Percentiles rank a stretch among this genome's conserved stretches.
Conservation (phyloP, 2,329 filamentous ascomycete species). For the Colletotrichum siamense region DNA sequence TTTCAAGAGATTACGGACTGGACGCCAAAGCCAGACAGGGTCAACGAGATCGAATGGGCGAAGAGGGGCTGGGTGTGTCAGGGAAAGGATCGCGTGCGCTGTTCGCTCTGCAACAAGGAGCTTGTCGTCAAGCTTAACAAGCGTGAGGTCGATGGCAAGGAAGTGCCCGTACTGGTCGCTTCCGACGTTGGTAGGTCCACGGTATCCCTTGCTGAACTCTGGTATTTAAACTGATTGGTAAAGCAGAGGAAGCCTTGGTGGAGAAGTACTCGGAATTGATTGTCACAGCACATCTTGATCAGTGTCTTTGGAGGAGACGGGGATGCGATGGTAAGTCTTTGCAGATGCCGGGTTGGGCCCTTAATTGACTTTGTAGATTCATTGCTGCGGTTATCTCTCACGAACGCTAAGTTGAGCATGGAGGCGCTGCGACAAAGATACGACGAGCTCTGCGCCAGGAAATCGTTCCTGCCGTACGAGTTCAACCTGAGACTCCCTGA, state of each 20-base stretch:
- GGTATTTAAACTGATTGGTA: conserved; percentile 10
- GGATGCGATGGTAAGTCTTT: conserved; percentile 77
- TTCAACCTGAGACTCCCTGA: conserved; percentile 66
- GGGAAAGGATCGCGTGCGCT: conserved; percentile 82
- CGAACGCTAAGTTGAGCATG: conserved; percentile 65
- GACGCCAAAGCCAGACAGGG: conserved; percentile 86
- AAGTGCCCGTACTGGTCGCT: conserved; percentile 57
- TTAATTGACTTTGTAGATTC: conserved; percentile 49
- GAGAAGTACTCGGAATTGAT: conserved; percentile 79
- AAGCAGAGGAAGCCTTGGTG: conserved; percentile 68
- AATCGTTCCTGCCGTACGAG: conserved; percentile 63
- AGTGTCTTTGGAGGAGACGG: conserved; percentile 84
- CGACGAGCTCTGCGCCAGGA: conserved; percentile 61
- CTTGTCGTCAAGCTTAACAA: conserved; percentile 80
- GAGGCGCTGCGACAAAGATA: conserved; percentile 67
- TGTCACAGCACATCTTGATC: conserved; percentile 75
- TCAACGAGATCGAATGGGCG: conserved; percentile 93
- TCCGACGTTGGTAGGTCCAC: conserved; percentile 59
- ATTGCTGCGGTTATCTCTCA: conserved; percentile 66
- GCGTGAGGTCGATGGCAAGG: conserved; percentile 61
- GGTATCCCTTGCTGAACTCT: background rate
- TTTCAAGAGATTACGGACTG: conserved; percentile 92
- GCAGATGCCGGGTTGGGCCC: background rate
- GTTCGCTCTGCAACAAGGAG: conserved; percentile 83
- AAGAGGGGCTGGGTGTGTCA: conserved; percentile 91